Base-by-base conservation (phyloP, 164 flowering plant species). In the Tinospora cordifolia region DNA sequence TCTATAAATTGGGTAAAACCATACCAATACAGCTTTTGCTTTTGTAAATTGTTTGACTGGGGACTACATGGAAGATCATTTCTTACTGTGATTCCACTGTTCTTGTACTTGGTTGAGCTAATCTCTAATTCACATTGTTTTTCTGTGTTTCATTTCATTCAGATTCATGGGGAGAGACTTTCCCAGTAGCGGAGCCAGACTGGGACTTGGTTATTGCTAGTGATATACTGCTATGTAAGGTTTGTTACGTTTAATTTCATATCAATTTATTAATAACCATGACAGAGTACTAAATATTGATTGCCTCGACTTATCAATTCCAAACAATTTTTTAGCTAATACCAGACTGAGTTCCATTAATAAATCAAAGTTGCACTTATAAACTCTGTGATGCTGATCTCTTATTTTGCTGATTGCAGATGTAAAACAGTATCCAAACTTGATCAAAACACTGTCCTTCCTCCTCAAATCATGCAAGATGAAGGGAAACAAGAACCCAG, bases 151-250 rank as follows among this genome's bases (percentile, higher is more conserved):
- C 14, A 44, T 46, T 63, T 40, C 70, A 75, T 74, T 69, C 88
- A 92, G 99, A 94, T 88, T 80, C 97, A n/a, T 94, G 97, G 99
- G 99, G 97, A n/a, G 98, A 88, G 40, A 57, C 72, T n/a, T 92
- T 94, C 83, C 95, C 94, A n/a, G 72, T 46, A 34, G 19, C 81
- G 40, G 74, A 76, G 3, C 90, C 91, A 15, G 82, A 84, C 30
- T 92, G 98, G 98, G 97, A 94, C 80, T 77, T 94, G 78, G 72
- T 94, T 64, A 83, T 92, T 75, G 99, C 99, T 19, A 92, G 93
- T 78, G 99, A 94, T 71, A 92, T 92, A 69, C 79, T 94, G 71
- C 68, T 94, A 69, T 92, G 98, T 92, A 85, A 88, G 96, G 65
- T 62, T 74, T 74, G 71, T 54, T 74, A 39, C 74, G n/a, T 79